Evolutionary conservation across 2,329 filamentous ascomycete genomes (phyloP).

Genomic region (Stemphylium beticola): DNA sequence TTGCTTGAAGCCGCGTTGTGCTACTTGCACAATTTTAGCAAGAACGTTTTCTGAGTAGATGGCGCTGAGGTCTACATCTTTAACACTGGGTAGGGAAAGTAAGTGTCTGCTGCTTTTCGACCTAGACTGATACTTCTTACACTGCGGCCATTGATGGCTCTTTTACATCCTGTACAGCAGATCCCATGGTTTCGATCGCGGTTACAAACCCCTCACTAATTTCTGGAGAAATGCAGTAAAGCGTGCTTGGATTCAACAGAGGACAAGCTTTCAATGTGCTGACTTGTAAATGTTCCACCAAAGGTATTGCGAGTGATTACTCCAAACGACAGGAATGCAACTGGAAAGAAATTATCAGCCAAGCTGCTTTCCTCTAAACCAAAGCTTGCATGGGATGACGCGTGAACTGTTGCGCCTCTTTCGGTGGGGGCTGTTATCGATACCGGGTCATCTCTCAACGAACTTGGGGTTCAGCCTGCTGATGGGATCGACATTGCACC

Average conservation of each 20-base stretch:
- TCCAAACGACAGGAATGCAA: not conserved
- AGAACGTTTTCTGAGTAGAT: conserved; percentile 38
- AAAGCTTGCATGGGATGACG: not conserved
- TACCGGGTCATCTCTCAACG: conserved; percentile 30
- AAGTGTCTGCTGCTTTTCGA: not conserved
- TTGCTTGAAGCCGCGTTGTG: conserved; percentile 35
- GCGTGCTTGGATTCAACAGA: not conserved
- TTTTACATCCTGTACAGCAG: not conserved
- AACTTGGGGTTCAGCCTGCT: conserved; percentile 16
- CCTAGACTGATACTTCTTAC: conserved; percentile 7
- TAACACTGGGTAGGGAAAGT: conserved; percentile 21
- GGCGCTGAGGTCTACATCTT: conserved; percentile 34
- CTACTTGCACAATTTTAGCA: conserved; percentile 44
- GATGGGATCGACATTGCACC: conserved; percentile 35
- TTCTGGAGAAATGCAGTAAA: not conserved
- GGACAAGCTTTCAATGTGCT: not conserved
- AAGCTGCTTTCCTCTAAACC: conserved; percentile 1
- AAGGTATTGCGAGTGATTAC: not conserved
- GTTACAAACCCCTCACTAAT: not conserved
- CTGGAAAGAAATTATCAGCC: not conserved
- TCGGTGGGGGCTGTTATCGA: conserved; percentile 19
- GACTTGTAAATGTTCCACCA: not conserved
- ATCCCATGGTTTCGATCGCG: conserved; percentile 8
- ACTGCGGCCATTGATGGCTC: conserved; percentile 3
- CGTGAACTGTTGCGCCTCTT: conserved; percentile 2